Evolutionary conservation across 805 yeast genomes (phyloP), one percentile per base, ranked within the genome.

Genomic region (Hermanozyma aechmeae): DNA sequence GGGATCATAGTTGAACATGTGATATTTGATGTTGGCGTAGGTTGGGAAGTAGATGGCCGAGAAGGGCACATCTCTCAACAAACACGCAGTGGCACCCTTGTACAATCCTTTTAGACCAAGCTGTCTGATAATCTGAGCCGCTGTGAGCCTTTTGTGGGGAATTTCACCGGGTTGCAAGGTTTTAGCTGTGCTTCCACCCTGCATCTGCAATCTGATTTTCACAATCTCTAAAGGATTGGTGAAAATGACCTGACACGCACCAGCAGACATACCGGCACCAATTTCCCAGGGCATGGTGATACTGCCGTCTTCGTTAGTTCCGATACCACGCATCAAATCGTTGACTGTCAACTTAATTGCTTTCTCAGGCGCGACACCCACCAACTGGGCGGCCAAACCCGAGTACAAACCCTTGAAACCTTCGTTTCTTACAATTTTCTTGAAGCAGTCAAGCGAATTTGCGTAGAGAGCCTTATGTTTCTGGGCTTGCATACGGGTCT

Each of bases 361-460:
- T 64, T 89, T 89, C 55, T 89, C 98, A 2, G 98, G 98, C 0
- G 97, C 97, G 29, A 89, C 97, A 42, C 98, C 98, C 27, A 92
- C 75, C 46, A 89, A 65, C 58, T 92, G 97, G 12, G 97, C 96
- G 7, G 84, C 82, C 29, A 89, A 65, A 31, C 98, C 98, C 4
- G 95, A 79, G 56, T 89, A 89, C 33, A 89, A 68, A 6, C 97
- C 97, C 43, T 66, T 61, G 27, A 80, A 47, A 29, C 96, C 96
- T 59, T 89, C 97, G 37, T 69, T 66, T 24, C 64, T 57, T 14
- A 87, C 37, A 25, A 87, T 85, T 48, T 86, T 85, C 25, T 66
- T 58, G 53, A 87, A 79, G 58, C 97, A 92, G 52, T 89, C 96
- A 15, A 77, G 36, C 6, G 95, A 86, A 46, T 82, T 85, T 37